Conservation (phyloP, 139 green algal genomes). For the Chlorella sp. region DNA sequence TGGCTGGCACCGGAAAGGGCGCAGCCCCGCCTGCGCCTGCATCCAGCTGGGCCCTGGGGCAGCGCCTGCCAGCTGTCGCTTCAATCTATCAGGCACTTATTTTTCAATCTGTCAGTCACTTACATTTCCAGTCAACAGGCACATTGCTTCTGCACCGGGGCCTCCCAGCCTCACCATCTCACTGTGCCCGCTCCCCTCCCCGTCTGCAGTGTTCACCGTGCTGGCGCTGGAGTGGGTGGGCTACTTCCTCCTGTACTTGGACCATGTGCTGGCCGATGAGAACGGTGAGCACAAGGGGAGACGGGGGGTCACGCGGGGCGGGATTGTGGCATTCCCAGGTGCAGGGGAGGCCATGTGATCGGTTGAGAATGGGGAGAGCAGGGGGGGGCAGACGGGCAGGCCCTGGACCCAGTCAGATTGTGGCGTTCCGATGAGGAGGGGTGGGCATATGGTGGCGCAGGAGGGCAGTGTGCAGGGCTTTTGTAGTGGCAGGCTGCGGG, state of each 20-base stretch:
- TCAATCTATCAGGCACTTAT: too few relatives aligned
- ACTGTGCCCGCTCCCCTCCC: too few relatives aligned
- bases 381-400: too few relatives aligned
- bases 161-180: too few relatives aligned
- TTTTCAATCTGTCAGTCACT: too few relatives aligned
- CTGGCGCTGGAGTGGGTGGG: slow-evolving; percentile 55
- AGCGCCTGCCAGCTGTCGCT: background rate
- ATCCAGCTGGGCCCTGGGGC: background rate
- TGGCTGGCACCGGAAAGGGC: background rate
- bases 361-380: background rate
- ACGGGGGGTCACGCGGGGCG: background rate
- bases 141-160: too few relatives aligned
- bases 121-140: too few relatives aligned
- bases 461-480: too few relatives aligned
- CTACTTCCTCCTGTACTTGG: slow-evolving; percentile 89
- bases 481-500: too few relatives aligned
- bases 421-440: too few relatives aligned
- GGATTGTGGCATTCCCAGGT: background rate
- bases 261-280: slow-evolving; percentile 92
- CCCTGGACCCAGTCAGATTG: too few relatives aligned
- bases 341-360: background rate
- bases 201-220: slow-evolving; percentile 39
- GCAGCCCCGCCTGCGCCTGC: background rate
- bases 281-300: slow-evolving; percentile 46
- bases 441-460: too few relatives aligned